Conservation (phyloP, 768 basidiomycete genomes). For the Amanita inopinata region DNA sequence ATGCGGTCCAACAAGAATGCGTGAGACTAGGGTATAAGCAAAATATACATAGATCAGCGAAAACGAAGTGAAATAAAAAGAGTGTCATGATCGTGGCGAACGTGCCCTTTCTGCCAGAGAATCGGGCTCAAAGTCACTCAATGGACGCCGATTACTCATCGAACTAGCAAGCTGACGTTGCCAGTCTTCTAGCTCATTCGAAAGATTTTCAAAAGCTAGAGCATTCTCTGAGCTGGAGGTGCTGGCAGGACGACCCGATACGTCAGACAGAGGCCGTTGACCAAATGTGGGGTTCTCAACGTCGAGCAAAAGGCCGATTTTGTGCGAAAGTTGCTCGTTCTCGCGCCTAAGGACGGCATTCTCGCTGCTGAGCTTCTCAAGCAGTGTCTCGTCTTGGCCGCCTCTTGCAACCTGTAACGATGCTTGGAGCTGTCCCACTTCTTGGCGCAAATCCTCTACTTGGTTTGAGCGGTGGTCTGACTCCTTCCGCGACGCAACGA, state of each 20-base stretch:
- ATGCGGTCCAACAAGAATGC: constrained; percentile 35
- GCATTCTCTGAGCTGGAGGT: constrained; percentile 79
- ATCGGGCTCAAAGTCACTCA: constrained; percentile 64
- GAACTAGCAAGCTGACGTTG: constrained; percentile 75
- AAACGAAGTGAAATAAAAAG: constrained; percentile 13
- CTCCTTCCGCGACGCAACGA: constrained; percentile 66
- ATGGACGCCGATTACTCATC: constrained; percentile 60
- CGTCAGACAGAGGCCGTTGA: constrained; percentile 50
- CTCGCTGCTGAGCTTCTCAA: constrained; percentile 78
- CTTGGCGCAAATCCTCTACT: constrained; percentile 73
- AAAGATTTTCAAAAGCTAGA: constrained; percentile 66
- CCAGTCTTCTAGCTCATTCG: constrained; percentile 80
- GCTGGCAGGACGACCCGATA: constrained; percentile 51
- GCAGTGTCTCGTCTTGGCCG: constrained; percentile 63
- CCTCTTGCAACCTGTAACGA: constrained; percentile 67
- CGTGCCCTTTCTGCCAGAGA: constrained; percentile 48
- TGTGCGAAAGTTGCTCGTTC: constrained; percentile 85
- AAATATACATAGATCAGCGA: constrained; percentile 22
- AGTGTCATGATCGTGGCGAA: constrained; percentile 43
- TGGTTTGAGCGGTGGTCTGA: constrained; percentile 69
- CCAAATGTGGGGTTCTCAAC: constrained; percentile 74
- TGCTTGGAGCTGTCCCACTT: constrained; percentile 66
- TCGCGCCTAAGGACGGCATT: constrained; percentile 72
- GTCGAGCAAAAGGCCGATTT: constrained; percentile 81
- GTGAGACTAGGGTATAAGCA: constrained; percentile 28